Evolutionary conservation across 495 filamentous ascomycete genomes (phyloP).

Genomic region (Bathelium albidoporum): DNA sequence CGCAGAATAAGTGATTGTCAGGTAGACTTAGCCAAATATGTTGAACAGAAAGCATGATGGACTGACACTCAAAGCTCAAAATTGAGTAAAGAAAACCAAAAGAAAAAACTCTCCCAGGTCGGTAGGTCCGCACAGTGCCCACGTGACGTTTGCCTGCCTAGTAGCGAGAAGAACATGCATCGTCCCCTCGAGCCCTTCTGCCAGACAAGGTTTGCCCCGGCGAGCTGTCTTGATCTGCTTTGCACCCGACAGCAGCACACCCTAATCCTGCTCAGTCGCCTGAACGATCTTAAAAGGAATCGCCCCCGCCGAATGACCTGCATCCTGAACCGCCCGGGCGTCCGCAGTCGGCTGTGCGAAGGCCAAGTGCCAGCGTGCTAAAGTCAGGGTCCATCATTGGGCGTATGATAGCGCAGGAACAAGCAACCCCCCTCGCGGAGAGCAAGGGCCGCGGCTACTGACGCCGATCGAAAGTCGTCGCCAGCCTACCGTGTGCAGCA

Average conservation of each 20-base stretch:
- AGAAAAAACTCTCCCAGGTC: no score
- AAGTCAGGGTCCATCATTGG: neutral
- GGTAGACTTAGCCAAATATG: no score
- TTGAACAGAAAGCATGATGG: no score
- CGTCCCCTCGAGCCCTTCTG: neutral
- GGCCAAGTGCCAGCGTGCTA: neutral
- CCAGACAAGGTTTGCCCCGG: neutral
- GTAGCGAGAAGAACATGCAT: no score
- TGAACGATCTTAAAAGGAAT: neutral
- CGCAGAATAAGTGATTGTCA: no score
- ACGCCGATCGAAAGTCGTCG: neutral
- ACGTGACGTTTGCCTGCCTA: no score
- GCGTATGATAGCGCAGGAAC: neutral
- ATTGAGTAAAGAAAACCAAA: no score
- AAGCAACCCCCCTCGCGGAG: neutral
- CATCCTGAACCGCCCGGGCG: neutral
- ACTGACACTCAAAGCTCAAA: no score
- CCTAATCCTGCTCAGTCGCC: constrained; percentile 2
- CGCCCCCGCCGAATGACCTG: neutral
- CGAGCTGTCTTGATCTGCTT: neutral
- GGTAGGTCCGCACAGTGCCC: no score
- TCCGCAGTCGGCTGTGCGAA: neutral
- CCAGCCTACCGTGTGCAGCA: neutral
- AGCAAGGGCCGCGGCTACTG: neutral
- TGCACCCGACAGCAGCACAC: neutral